phyloP scores from a whole-genome alignment of 169 alveolate species.

The Eimeria sp. region DNA sequence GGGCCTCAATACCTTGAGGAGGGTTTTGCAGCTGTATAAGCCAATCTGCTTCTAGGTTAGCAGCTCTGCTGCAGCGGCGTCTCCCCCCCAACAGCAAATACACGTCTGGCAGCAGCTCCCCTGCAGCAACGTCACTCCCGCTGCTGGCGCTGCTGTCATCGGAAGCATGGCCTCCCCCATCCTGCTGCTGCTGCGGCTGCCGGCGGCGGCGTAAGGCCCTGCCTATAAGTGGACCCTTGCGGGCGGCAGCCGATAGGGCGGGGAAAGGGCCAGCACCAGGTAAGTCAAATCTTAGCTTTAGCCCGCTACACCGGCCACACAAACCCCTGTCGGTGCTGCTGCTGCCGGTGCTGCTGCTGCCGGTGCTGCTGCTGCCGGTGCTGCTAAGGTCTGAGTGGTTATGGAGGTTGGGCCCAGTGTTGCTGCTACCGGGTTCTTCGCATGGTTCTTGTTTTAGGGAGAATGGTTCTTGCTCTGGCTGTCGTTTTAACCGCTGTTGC shows the following conservation, averaged over 20 bases:
- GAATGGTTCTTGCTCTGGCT: not conserved
- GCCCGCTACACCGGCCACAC: slow-evolving; percentile 33
- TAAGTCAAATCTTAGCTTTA: slow-evolving; percentile 21
- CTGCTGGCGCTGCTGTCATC: slow-evolving; percentile 75
- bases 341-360: slow-evolving; percentile 57
- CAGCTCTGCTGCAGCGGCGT: not conserved
- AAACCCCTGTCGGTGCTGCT: not conserved
- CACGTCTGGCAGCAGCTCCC: slow-evolving; percentile 39
- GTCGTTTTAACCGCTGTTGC: not conserved
- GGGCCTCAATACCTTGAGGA: slow-evolving; percentile 43
- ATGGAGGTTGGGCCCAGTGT: too few species aligned
- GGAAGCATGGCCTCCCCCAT: slow-evolving; percentile 5
- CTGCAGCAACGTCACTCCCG: slow-evolving; percentile 58
- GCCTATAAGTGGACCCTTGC: slow-evolving; percentile 30
- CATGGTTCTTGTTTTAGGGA: not conserved
- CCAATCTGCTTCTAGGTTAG: slow-evolving; percentile 22
- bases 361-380: too few species aligned
- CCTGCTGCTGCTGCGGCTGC: slow-evolving; percentile 18
- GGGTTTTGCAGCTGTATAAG: slow-evolving; percentile 53
- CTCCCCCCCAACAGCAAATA: not conserved
- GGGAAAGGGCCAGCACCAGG: not conserved
- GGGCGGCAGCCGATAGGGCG: not conserved
- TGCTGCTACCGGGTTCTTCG: not conserved
- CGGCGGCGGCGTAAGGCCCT: slow-evolving; percentile 18
- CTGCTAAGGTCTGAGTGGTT: too few species aligned